These are phyloP conservation scores for Tylopilus cervinicoccineus DNA, from an alignment of 768 basidiomycete species.

Conservation along the genomic window DNA sequence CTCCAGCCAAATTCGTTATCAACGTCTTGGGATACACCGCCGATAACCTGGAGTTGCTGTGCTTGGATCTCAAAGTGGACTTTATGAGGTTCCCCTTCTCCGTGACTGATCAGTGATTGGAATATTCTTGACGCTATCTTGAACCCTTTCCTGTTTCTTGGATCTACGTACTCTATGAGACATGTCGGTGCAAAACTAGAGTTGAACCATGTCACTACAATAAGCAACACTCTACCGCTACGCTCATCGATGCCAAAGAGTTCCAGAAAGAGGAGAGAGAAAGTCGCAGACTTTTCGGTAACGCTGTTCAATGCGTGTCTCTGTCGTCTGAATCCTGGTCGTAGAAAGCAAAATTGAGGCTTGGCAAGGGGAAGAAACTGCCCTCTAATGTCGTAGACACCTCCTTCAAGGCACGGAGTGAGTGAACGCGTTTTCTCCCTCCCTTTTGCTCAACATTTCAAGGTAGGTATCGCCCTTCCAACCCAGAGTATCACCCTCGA, in stretches of 20 bases:
- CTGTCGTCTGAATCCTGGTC: conserved; percentile 1
- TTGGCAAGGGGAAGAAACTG: conserved; percentile 88
- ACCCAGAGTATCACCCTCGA: conserved; percentile 69
- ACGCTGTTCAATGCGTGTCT: conserved; percentile 7
- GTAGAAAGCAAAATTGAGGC: conserved; percentile 94
- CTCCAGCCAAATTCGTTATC: conserved; percentile 79
- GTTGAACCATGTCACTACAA: conserved; percentile 2
- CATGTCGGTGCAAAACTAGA: neutral
- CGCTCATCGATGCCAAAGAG: conserved; percentile 69
- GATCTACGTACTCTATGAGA: conserved; percentile 3
- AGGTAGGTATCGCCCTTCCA: conserved; percentile 94
- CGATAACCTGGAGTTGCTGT: conserved; percentile 73
- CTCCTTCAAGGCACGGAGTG: conserved; percentile 92
- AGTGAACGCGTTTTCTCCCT: conserved; percentile 26
- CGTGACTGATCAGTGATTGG: conserved; percentile 23
- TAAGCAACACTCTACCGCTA: conserved; percentile 3
- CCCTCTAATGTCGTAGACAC: conserved; percentile 89
- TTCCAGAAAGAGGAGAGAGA: conserved; percentile 82
- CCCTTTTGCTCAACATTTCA: conserved; percentile 10
- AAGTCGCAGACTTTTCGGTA: conserved; percentile 84
- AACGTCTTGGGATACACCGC: conserved; percentile 63
- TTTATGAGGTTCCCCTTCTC: conserved; percentile 50
- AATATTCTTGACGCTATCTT: neutral
- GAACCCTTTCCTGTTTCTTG: neutral
- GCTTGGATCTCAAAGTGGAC: conserved; percentile 75